A percentile compares a stretch with the other conserved stretches of the same genome.
phyloP scores from a whole-genome alignment of 1,284 basidiomycete species.

The Cystobasidium slooffiae region DNA sequence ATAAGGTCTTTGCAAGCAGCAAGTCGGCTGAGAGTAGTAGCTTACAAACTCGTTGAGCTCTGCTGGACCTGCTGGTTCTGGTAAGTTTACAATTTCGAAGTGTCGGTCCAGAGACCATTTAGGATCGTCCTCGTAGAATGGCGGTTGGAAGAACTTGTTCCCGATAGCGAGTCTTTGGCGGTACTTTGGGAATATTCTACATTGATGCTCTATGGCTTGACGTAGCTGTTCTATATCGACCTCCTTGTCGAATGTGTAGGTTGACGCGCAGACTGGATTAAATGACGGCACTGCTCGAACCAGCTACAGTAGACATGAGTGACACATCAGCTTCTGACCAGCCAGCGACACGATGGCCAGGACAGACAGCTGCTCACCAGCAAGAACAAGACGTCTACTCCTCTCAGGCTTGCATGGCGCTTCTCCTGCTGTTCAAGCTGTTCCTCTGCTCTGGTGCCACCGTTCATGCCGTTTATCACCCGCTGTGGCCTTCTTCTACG shows the following conservation, averaged over 20 bases:
- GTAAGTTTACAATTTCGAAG: constrained; percentile 47
- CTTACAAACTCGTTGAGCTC: constrained; percentile 53
- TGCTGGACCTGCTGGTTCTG: constrained; percentile 48
- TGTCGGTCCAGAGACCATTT: constrained; percentile 48
- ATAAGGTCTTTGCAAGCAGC: too few species aligned
- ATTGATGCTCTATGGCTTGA: constrained; percentile 47
- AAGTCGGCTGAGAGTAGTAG: background rate
- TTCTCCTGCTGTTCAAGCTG: too few species aligned
- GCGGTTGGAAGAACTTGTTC: constrained; percentile 50
- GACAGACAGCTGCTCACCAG: constrained; percentile 6
- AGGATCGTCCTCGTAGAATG: constrained; percentile 48
- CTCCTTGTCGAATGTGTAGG: constrained; percentile 51
- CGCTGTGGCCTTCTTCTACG: background rate
- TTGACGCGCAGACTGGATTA: constrained; percentile 54
- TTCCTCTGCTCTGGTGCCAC: background rate
- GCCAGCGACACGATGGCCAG: background rate
- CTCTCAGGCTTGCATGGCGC: constrained; percentile 25
- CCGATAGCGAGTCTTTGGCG: constrained; percentile 51
- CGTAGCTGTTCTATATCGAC: constrained; percentile 46
- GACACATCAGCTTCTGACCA: background rate
- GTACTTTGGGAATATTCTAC: constrained; percentile 53
- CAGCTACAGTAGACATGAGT: constrained; percentile 34
- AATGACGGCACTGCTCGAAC: constrained; percentile 47
- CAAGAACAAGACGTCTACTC: constrained; percentile 33
- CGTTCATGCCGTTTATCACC: background rate